Conservation (phyloP, 1,284 basidiomycete species). For the Schizophyllum amplum region DNA sequence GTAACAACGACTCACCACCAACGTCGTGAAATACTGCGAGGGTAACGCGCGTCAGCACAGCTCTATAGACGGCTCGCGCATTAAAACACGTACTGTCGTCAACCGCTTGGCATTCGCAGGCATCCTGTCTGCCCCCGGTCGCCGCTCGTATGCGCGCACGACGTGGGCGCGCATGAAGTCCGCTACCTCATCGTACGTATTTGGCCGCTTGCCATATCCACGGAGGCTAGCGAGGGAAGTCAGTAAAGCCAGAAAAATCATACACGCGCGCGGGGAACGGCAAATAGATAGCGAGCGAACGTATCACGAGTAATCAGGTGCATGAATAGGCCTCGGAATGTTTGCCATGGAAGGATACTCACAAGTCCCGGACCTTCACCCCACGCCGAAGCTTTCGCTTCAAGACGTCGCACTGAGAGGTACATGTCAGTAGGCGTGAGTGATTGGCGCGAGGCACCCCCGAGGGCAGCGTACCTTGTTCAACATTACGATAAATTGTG, state of each 20-base stretch:
- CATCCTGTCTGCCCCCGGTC: not conserved
- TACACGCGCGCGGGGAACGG: too few relatives aligned
- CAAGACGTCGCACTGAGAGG: not conserved
- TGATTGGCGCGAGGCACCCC: too few relatives aligned
- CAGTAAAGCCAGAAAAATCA: not conserved
- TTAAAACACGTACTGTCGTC: not conserved
- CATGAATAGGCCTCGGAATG: too few relatives aligned
- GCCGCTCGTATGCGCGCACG: not conserved
- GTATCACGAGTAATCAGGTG: too few relatives aligned
- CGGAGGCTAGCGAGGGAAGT: not conserved
- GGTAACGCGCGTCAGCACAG: too few relatives aligned
- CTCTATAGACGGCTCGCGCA: not conserved
- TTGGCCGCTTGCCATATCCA: not conserved
- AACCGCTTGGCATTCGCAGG: not conserved
- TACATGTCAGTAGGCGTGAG: too few relatives aligned
- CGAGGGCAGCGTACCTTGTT: too few relatives aligned
- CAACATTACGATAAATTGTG: not conserved
- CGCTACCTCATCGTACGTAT: not conserved
- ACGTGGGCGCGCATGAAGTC: not conserved
- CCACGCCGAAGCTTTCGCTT: not conserved
- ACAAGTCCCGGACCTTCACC: not conserved
- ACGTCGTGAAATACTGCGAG: too few relatives aligned
- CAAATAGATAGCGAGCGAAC: too few relatives aligned
- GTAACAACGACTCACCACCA: too few relatives aligned
- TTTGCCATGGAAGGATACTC: too few relatives aligned